Evolutionary conservation across 352 stramenopile genomes (phyloP), one percentile per base, ranked within the genome.

Genomic region (Phytophthora chlamydospora): DNA sequence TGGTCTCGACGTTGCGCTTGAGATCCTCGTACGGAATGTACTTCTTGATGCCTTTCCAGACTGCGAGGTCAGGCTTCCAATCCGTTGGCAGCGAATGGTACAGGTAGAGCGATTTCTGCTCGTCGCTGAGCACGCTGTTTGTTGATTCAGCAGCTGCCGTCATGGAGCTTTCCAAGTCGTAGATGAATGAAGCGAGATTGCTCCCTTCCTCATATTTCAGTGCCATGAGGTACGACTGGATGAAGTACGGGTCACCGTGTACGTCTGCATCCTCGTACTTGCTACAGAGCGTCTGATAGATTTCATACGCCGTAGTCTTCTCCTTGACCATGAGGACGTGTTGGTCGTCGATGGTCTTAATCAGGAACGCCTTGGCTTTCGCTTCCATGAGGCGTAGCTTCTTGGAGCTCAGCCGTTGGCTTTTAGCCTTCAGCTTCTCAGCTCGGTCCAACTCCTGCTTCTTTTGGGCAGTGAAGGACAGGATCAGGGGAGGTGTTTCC

Each of bases 81-180:
- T 36, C 4, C 5, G 14, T 27, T n/a, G 54, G 44, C 10, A 62
- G 43, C 6, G 35, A 6, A 38, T 62, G 43, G 19, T 54, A 54
- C 16, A 62, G 34, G 24, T 62, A 62, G 40, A 46, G 11, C 6
- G 54, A 54, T n/a, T 55, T 62, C 21, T 62, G 19, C n/a, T 55
- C 33, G 9, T 62, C 42, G 16, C 32, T 62, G 16, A 62, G 2
- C 17, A 42, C 17, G 13, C 44, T 54, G 41, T 44, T 46, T 1
- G 39, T 58, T 2, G 50, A 13, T 5, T 17, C 40, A 3, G 51
- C 16, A 2, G 51, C 21, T 7, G 17, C 34, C 10, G 46, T 48
- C 32, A 62, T 49, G 0, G 42, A 21, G 6, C 29, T 4, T n/a
- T 62, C 53, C 16, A 62, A n/a, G n/a, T n/a, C n/a, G n/a, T n/a